Percentiles rank a stretch among this genome's conserved stretches.
These are phyloP conservation scores for Tephrocybe rancida DNA, from an alignment of 768 basidiomycete species.

Conservation along the genomic window DNA sequence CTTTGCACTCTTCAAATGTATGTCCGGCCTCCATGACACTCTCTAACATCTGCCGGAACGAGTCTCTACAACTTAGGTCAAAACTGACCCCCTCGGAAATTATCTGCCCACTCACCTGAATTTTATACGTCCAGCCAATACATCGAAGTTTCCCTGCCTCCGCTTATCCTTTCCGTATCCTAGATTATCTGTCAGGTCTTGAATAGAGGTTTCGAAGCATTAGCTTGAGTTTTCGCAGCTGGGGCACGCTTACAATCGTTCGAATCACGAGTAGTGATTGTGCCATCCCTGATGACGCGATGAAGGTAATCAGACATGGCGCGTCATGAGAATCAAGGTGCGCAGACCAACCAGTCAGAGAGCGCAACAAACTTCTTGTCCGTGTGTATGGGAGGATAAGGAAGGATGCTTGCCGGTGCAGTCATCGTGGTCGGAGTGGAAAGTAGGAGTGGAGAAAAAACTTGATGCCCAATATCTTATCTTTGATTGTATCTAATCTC, in stretches of 20 bases:
- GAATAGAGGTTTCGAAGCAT: neutral
- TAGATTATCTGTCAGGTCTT: conserved; percentile 88
- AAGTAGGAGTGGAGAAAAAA: neutral
- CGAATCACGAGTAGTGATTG: conserved; percentile 90
- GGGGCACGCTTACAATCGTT: conserved; percentile 83
- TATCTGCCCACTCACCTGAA: conserved; percentile 57
- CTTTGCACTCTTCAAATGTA: conserved; percentile 85
- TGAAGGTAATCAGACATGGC: conserved; percentile 3
- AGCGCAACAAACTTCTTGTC: conserved; percentile 86
- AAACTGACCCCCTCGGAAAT: neutral
- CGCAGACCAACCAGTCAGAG: conserved; percentile 79
- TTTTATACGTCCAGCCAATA: conserved; percentile 63
- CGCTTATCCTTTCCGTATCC: conserved; percentile 82
- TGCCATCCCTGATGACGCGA: conserved; percentile 70
- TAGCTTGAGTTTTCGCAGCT: neutral
- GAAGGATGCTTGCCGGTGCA: conserved; percentile 65
- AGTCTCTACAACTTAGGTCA: conserved; percentile 58
- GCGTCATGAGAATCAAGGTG: neutral
- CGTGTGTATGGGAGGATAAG: conserved; percentile 78
- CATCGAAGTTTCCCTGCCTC: conserved; percentile 71
- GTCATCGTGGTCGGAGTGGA: conserved; percentile 11
- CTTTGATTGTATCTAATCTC: conserved; percentile 2
- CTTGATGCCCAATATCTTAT: conserved; percentile 8
- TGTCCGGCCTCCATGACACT: conserved; percentile 77
- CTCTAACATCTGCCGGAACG: conserved; percentile 83